Evolutionary conservation across 148 eudicot species (phyloP).

Genomic region (Vaccinium myrtillus): DNA sequence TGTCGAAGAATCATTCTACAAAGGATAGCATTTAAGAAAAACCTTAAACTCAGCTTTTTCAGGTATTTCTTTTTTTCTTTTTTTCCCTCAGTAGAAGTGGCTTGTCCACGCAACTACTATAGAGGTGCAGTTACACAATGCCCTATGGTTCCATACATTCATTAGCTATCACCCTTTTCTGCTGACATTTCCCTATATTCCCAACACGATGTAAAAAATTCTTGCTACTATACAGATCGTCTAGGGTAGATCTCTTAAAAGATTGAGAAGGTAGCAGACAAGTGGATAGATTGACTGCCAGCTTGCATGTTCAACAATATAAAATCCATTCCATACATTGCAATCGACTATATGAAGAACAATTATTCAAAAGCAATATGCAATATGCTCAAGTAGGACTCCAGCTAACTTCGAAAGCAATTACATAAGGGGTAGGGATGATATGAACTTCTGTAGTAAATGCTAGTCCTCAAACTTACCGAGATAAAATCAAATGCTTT

Average conservation of each 20-base stretch:
- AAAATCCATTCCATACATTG: background rate
- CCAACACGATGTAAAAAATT: background rate
- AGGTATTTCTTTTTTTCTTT: background rate
- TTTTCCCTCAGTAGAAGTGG: background rate
- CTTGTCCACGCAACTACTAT: background rate
- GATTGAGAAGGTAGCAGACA: background rate
- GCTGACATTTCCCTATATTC: constrained; percentile 1
- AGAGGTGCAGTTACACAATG: background rate
- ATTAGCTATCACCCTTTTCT: background rate
- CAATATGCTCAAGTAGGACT: constrained; percentile 6
- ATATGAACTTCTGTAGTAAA: background rate
- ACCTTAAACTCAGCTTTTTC: background rate
- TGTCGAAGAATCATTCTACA: background rate
- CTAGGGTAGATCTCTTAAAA: background rate
- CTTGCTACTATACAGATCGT: background rate
- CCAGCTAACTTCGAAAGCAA: background rate
- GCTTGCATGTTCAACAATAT: background rate
- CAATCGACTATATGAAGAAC: background rate
- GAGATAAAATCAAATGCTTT: constrained; percentile 96
- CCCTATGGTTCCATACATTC: background rate
- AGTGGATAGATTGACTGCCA: background rate
- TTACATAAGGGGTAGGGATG: background rate
- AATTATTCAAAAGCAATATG: background rate
- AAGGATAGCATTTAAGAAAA: background rate
- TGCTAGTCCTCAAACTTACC: constrained; percentile 41